A percentile compares a stretch with the other conserved stretches of the same genome.
These are phyloP conservation scores for Fusarium begoniae DNA, from an alignment of 2,329 filamentous ascomycete genomes.

Conservation along the genomic window DNA sequence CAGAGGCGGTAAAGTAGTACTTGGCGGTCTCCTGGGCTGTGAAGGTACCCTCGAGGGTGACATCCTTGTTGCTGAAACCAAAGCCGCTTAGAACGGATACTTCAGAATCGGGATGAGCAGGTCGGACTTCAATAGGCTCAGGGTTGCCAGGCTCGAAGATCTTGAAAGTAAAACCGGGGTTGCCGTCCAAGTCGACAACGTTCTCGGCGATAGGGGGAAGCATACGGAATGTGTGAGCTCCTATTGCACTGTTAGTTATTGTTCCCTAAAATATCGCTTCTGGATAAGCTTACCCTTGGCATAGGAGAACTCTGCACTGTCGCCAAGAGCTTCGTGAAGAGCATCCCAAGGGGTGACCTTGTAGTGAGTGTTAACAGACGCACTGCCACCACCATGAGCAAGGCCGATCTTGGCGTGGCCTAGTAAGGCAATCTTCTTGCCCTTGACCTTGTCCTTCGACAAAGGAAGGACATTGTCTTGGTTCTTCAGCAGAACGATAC, in stretches of 20 bases:
- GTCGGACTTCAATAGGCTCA: conserved; percentile 36
- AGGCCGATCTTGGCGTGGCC: conserved; percentile 48
- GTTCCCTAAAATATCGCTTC: rapidly evolving
- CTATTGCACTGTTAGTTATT: conserved; percentile 16
- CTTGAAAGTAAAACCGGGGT: conserved; percentile 46
- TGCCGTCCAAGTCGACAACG: conserved; percentile 45
- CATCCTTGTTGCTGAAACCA: conserved; percentile 39
- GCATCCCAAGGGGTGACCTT: conserved; percentile 49
- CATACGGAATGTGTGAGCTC: conserved; percentile 42
- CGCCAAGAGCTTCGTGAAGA: conserved; percentile 40
- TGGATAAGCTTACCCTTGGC: conserved; percentile 38
- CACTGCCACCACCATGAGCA: conserved; percentile 51
- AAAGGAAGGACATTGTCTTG: conserved; percentile 66
- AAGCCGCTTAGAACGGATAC: conserved; percentile 36
- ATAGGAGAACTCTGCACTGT: conserved; percentile 42
- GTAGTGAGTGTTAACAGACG: conserved; percentile 49
- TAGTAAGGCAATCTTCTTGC: conserved; percentile 47
- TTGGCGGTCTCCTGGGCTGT: conserved; percentile 43
- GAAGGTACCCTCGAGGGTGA: conserved; percentile 45
- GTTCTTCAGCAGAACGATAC: conserved; percentile 72
- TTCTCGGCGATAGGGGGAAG: conserved; percentile 40
- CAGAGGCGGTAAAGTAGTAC: conserved; percentile 47
- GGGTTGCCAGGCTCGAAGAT: conserved; percentile 42
- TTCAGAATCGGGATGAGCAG: conserved; percentile 42
- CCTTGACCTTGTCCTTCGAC: conserved; percentile 47